Percentiles rank a stretch among this genome's conserved stretches.
phyloP scores from a whole-genome alignment of 2,329 filamentous ascomycete species.

The Metarhizium guizhouense region DNA sequence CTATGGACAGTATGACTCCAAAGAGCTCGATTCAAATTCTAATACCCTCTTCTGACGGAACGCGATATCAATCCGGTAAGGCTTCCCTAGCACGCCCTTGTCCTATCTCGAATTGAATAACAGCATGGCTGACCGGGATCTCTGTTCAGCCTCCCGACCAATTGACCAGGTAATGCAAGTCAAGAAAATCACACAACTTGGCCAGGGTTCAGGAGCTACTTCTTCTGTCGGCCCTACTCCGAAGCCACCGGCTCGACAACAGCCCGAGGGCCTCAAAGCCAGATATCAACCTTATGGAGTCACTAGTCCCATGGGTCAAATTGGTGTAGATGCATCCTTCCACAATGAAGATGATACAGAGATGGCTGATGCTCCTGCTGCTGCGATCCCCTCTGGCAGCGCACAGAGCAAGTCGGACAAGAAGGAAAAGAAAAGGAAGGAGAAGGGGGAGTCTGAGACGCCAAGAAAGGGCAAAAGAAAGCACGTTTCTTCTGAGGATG shows the following conservation, averaged over 20 bases:
- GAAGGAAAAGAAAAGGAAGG: constrained; percentile 19
- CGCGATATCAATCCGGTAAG: constrained; percentile 46
- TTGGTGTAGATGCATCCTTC: constrained; percentile 31
- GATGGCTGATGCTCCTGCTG: constrained; percentile 31
- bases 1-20: constrained; percentile 41
- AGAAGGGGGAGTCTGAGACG: constrained; percentile 8
- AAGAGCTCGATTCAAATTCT: constrained; percentile 48
- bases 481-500: constrained; percentile 27
- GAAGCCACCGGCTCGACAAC: constrained; percentile 46
- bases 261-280: constrained; percentile 58
- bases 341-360: constrained; percentile 36
- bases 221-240: constrained; percentile 32
- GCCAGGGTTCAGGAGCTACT: constrained; percentile 19
- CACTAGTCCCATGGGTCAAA: constrained; percentile 22
- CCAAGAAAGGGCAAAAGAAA: constrained; percentile 28
- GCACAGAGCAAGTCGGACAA: constrained; percentile 20
- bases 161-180: constrained; percentile 56
- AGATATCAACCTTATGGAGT: constrained; percentile 60
- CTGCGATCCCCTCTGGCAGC: constrained; percentile 9
- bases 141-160: constrained; percentile 21
- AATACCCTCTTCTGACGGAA: constrained; percentile 47
- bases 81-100: constrained; percentile 6
- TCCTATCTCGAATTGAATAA: background rate
- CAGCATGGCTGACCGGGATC: constrained; percentile 5
- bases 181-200: constrained; percentile 51